These are phyloP conservation scores for Pseudisothecium myosuroides DNA, from an alignment of 225 moss, liverwort and hornwort genomes.

Conservation along the genomic window DNA sequence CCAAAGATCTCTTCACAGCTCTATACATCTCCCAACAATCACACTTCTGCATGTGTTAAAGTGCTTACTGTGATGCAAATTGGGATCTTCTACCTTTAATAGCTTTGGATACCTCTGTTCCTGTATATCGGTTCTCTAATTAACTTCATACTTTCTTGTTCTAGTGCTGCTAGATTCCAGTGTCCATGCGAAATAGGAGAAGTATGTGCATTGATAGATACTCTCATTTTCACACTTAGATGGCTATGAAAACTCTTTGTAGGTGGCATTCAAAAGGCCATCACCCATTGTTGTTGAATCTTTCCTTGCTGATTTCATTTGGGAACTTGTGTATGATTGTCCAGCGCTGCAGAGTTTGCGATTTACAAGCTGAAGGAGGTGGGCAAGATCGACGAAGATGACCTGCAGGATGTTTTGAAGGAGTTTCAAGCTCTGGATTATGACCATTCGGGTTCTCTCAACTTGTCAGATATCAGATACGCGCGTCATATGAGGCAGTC, in stretches of 20 bases:
- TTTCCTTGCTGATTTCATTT: not conserved
- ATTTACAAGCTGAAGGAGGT: conserved; percentile 82
- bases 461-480: conserved; percentile 8
- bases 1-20: not conserved
- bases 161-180: not conserved
- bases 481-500: not conserved
- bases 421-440: conserved; percentile 42
- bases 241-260: not conserved
- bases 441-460: conserved; percentile 41
- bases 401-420: conserved; percentile 47
- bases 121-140: not conserved
- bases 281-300: not conserved
- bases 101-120: not conserved
- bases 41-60: not conserved
- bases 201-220: not conserved
- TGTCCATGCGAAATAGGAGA: not conserved
- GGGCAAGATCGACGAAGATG: conserved; percentile 58
- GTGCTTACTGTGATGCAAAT: not conserved
- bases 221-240: not conserved
- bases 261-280: not conserved
- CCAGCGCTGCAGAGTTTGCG: conserved; percentile 55
- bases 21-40: not conserved
- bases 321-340: not conserved
- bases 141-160: not conserved
- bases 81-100: not conserved